Percentiles rank a stretch among this genome's conserved stretches.
phyloP scores from a whole-genome alignment of 768 basidiomycete species.

The Trametes villosa region DNA sequence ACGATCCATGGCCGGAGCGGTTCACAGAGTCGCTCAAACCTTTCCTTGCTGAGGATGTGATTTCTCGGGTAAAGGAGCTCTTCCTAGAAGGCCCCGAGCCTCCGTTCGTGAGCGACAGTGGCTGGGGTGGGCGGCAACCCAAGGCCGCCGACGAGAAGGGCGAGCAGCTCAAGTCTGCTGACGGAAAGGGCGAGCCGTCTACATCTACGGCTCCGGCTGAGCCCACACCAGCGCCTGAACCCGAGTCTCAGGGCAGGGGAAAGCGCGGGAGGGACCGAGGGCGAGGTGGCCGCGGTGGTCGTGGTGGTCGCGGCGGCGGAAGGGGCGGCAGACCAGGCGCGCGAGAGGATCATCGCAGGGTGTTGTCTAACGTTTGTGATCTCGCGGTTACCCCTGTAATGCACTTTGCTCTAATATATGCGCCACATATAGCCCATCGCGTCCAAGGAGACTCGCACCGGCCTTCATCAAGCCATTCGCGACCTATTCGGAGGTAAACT shows the following conservation, averaged over 20 bases:
- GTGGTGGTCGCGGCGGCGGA: conserved; percentile 45
- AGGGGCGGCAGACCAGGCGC: conserved; percentile 47
- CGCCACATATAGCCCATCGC: conserved; percentile 66
- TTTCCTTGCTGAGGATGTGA: conserved; percentile 64
- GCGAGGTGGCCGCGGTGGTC: conserved; percentile 52
- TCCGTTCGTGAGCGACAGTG: conserved; percentile 71
- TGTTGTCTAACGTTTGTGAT: conserved; percentile 77
- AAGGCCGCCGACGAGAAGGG: conserved; percentile 36
- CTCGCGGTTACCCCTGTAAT: conserved; percentile 15
- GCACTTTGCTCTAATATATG: conserved; percentile 9
- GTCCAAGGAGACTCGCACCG: conserved; percentile 80
- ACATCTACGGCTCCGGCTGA: conserved; percentile 24
- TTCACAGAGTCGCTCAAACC: conserved; percentile 59
- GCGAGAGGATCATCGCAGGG: conserved; percentile 70
- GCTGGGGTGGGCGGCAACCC: conserved; percentile 64
- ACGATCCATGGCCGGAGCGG: conserved; percentile 68
- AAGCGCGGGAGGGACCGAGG: conserved; percentile 47
- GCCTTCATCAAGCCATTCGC: conserved; percentile 80
- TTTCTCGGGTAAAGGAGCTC: conserved; percentile 69
- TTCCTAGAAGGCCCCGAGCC: conserved; percentile 83
- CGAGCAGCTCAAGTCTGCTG: conserved; percentile 15
- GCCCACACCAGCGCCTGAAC: conserved; percentile 26
- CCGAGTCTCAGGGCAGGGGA: conserved; percentile 37
- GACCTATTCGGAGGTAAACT: conserved; percentile 83
- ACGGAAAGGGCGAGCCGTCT: conserved; percentile 19